Evolutionary conservation across 1,139 yeast genomes (phyloP).

Genomic region (Geotrichum bryndzae): DNA sequence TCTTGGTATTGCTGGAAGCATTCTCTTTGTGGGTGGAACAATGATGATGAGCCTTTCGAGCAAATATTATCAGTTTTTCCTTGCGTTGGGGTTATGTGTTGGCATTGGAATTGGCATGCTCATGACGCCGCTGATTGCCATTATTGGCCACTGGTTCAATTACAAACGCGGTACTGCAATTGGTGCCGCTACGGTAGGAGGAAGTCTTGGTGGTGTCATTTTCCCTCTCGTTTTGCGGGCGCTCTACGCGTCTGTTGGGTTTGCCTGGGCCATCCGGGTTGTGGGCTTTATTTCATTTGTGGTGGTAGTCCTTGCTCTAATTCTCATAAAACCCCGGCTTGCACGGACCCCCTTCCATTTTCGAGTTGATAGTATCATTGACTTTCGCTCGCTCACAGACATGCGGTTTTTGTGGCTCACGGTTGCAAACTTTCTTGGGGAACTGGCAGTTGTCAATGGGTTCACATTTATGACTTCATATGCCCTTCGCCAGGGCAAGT

Average conservation of each 20-base stretch:
- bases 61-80: slow-evolving; percentile 50
- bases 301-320: slow-evolving; percentile 36
- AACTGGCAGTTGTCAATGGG: slow-evolving; percentile 49
- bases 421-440: slow-evolving; percentile 46
- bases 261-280: slow-evolving; percentile 52
- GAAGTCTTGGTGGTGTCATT: slow-evolving; percentile 59
- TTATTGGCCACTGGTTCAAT: slow-evolving; percentile 57
- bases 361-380: slow-evolving; percentile 17
- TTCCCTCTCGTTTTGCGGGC: slow-evolving; percentile 55
- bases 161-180: slow-evolving; percentile 55
- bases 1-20: slow-evolving; percentile 44
- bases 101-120: slow-evolving; percentile 57
- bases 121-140: slow-evolving; percentile 55
- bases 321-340: slow-evolving; percentile 32
- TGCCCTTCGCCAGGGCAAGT: slow-evolving; percentile 50
- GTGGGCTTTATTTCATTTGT: slow-evolving; percentile 48
- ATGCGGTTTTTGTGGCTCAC: slow-evolving; percentile 39
- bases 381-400: slow-evolving; percentile 38
- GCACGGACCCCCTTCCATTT: slow-evolving; percentile 20
- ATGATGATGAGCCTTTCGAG: slow-evolving; percentile 52
- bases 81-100: slow-evolving; percentile 50
- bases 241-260: slow-evolving; percentile 49
- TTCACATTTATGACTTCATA: slow-evolving; percentile 53
- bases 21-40: slow-evolving; percentile 46
- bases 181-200: slow-evolving; percentile 62